phyloP scores from a whole-genome alignment of 139 green algal genomes.

The Gonium pectorale region DNA sequence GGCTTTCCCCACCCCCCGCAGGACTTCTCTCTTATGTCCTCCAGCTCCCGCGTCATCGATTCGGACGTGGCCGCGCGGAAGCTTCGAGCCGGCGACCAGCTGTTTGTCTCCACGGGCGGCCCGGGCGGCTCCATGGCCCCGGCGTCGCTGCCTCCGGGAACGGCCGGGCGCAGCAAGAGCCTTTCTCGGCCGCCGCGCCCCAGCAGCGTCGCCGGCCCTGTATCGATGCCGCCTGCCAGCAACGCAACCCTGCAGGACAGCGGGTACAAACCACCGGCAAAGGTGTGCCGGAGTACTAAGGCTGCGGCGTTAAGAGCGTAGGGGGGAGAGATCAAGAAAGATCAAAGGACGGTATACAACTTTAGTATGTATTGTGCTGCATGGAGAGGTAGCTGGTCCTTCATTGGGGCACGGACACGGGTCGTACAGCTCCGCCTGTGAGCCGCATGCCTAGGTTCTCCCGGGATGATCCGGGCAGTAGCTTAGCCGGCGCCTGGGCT shows the following conservation, averaged over 20 bases:
- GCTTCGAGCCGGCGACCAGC: neutral
- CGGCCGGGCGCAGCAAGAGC: neutral
- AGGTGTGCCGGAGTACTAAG: neutral
- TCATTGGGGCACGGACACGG: too few species aligned
- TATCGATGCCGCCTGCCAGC: neutral
- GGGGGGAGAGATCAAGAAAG: too few species aligned
- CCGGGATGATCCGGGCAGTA: too few species aligned
- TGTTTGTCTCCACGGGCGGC: neutral
- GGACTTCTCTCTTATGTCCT: neutral
- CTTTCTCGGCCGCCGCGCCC: too few species aligned
- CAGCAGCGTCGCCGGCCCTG: too few species aligned
- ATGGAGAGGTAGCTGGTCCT: too few species aligned
- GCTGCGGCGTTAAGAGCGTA: too few species aligned
- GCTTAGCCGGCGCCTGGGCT: too few species aligned
- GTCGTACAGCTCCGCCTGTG: too few species aligned
- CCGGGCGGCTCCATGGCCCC: neutral
- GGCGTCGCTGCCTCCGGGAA: neutral
- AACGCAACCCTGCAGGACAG: neutral
- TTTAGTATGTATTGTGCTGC: too few species aligned
- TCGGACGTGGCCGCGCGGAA: neutral
- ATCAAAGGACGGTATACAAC: too few species aligned
- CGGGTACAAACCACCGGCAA: constrained; percentile 5
- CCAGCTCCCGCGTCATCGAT: neutral
- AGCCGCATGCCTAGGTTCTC: too few species aligned
- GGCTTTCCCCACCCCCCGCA: neutral